A percentile compares a stretch with the other conserved stretches of the same genome.
Conservation (phyloP, 163 green algal genomes). For the Scenedesmus sp. region DNA sequence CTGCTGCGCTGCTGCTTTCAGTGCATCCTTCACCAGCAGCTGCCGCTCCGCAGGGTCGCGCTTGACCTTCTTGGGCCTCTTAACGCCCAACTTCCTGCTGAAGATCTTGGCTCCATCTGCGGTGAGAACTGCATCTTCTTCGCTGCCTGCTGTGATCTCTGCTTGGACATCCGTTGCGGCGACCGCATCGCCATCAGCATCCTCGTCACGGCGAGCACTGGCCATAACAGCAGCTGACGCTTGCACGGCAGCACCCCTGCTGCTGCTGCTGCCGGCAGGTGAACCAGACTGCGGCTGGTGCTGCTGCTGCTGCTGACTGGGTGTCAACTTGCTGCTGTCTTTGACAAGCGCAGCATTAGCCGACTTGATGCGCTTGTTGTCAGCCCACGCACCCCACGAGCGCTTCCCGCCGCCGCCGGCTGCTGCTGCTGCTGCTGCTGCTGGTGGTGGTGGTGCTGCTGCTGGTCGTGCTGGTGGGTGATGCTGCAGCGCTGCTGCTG, state of each 20-base stretch:
- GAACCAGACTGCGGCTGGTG: neutral
- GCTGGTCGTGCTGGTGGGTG: conserved; percentile 16
- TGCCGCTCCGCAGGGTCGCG: conserved; percentile 19
- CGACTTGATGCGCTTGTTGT: conserved; percentile 34
- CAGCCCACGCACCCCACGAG: conserved; percentile 40
- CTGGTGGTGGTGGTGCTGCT: neutral
- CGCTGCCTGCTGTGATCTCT: neutral
- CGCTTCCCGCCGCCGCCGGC: conserved; percentile 13
- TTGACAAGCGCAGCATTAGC: conserved; percentile 15
- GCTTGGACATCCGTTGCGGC: neutral
- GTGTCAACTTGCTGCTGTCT: neutral
- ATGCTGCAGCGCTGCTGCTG: neutral
- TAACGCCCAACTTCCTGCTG: conserved; percentile 33
- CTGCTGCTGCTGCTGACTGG: conserved; percentile 13
- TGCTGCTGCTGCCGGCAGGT: conserved; percentile 20
- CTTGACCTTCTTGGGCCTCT: conserved; percentile 9
- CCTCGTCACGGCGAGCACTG: neutral
- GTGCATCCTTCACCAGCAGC: conserved; percentile 29
- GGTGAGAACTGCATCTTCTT: neutral
- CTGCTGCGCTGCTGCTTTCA: conserved; percentile 32
- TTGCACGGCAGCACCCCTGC: neutral
- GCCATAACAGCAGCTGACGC: neutral
- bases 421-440: neutral
- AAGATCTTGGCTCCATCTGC: conserved; percentile 47
- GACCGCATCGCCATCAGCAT: neutral